A percentile compares a stretch with the other conserved stretches of the same genome.
Evolutionary conservation across 2,329 filamentous ascomycete species (phyloP).

Genomic region (Colletotrichum echinochloae): DNA sequence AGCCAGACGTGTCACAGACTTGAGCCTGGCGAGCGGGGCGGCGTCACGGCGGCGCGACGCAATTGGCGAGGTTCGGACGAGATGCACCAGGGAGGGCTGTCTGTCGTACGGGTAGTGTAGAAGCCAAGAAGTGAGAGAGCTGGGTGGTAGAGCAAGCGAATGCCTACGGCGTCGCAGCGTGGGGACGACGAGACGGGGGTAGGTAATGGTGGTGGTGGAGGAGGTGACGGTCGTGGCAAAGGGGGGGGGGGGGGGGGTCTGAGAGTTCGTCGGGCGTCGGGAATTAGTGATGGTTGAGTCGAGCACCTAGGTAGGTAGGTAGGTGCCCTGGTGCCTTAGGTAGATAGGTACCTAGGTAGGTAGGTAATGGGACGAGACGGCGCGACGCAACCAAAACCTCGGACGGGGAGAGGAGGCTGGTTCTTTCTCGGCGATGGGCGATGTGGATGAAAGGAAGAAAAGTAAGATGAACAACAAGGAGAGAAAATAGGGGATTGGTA

Average conservation of each 20-base stretch:
- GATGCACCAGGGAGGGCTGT: constrained; percentile 11
- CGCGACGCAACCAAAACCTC: background rate
- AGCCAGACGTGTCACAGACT: constrained; percentile 40
- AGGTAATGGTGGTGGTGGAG: constrained; percentile 16
- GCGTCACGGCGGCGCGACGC: constrained; percentile 34
- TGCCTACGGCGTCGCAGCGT: constrained; percentile 26
- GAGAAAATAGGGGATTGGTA: background rate
- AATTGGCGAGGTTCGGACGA: constrained; percentile 41
- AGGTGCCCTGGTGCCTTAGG: too few relatives aligned
- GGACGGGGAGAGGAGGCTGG: constrained; percentile 2
- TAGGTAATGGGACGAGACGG: constrained; percentile 4
- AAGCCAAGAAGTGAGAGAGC: background rate
- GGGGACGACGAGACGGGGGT: constrained; percentile 15
- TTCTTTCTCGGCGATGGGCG: background rate
- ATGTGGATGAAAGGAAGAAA: background rate
- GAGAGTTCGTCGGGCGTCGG: background rate
- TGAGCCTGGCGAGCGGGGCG: constrained; percentile 32
- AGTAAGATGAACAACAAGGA: background rate
- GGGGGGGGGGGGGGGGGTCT: background rate
- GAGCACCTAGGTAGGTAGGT: background rate
- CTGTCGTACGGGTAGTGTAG: too few relatives aligned
- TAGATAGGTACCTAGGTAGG: background rate
- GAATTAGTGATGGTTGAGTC: background rate
- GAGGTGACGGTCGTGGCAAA: background rate
- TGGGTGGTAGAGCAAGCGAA: constrained; percentile 36